phyloP scores from a whole-genome alignment of 1,284 basidiomycete genomes.

The Erythrobasidium hasegawianum region DNA sequence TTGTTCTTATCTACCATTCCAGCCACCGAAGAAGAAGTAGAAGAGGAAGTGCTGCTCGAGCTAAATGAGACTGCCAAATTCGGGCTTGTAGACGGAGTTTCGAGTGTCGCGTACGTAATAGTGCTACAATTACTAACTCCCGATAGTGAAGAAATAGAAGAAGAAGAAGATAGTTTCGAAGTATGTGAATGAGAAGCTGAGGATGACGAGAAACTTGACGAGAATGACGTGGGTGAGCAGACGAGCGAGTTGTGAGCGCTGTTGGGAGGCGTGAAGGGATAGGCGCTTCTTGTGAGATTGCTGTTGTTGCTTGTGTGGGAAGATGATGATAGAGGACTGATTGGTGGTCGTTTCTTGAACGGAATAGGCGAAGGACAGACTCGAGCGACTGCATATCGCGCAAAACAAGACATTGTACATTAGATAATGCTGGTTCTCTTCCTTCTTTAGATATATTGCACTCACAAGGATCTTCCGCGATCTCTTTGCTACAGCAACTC shows the following conservation, averaged over 20 bases:
- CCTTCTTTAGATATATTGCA: too few relatives aligned
- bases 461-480: constrained; percentile 33
- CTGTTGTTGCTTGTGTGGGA: too few relatives aligned
- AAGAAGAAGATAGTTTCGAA: too few relatives aligned
- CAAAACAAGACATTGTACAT: too few relatives aligned
- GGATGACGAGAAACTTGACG: neutral
- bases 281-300: too few relatives aligned
- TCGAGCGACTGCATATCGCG: constrained; percentile 29
- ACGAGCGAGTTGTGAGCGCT: constrained; percentile 4
- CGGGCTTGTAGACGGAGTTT: neutral
- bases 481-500: constrained; percentile 25
- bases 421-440: too few relatives aligned
- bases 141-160: neutral
- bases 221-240: neutral
- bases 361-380: constrained; percentile 24
- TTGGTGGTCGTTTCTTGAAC: neutral
- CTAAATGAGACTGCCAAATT: neutral
- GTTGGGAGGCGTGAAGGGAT: neutral
- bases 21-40: too few relatives aligned
- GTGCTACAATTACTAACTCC: neutral
- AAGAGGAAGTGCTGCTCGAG: too few relatives aligned
- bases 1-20: too few relatives aligned
- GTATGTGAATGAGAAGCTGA: neutral
- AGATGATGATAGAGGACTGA: neutral
- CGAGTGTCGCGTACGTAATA: neutral